phyloP scores from a whole-genome alignment of 1,284 basidiomycete species.

The Pseudozyma hubeiensis region DNA sequence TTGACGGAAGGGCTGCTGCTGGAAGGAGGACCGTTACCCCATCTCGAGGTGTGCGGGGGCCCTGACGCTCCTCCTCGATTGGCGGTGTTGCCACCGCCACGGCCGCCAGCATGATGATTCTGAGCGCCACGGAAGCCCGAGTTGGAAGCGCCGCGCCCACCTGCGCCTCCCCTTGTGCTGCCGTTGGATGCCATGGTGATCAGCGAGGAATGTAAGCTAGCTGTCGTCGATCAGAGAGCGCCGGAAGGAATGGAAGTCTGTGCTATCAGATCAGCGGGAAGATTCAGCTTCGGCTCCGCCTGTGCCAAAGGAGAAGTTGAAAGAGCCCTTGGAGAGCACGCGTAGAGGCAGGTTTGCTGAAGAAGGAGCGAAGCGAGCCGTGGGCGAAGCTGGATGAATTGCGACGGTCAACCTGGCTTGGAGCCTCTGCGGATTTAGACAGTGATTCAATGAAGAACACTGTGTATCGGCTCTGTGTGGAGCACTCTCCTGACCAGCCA shows the following conservation, averaged over 20 bases:
- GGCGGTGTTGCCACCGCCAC: slow-evolving; percentile 29
- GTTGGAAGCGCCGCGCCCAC: slow-evolving; percentile 23
- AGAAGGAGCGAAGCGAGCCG: neutral
- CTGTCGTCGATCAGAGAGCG: neutral
- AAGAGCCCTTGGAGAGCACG: no score
- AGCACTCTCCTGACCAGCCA: slow-evolving; percentile 12
- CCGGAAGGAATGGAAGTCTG: no score
- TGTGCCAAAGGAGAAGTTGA: no score
- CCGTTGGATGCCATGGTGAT: slow-evolving; percentile 43
- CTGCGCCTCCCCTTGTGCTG: slow-evolving; percentile 23
- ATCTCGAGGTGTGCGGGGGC: slow-evolving; percentile 32
- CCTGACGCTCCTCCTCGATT: slow-evolving; percentile 27
- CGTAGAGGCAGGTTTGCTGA: no score
- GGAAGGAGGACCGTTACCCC: slow-evolving; percentile 41
- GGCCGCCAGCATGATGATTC: slow-evolving; percentile 20
- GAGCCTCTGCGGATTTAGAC: neutral
- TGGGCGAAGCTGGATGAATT: neutral
- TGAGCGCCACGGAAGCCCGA: slow-evolving; percentile 27
- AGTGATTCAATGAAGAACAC: slow-evolving; percentile 23
- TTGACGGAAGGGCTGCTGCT: slow-evolving; percentile 9
- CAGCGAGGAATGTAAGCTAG: neutral
- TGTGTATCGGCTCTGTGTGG: slow-evolving; percentile 1
- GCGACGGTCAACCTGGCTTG: neutral
- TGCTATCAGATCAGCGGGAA: no score
- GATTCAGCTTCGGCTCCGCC: no score